These are phyloP conservation scores for Eucalyptus sideroxylon DNA, from an alignment of 345 rosid genomes.

Conservation along the genomic window DNA sequence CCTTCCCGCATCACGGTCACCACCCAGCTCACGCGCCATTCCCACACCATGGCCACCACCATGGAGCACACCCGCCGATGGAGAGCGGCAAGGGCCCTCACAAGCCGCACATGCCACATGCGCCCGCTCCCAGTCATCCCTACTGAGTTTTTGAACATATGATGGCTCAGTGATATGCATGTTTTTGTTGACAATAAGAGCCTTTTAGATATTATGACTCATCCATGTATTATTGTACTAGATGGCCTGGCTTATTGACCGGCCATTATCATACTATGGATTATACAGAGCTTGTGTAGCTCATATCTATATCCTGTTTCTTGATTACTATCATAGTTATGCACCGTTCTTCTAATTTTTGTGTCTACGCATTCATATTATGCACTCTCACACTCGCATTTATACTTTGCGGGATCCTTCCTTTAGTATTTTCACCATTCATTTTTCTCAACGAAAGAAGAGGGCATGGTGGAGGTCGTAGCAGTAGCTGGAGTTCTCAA, in stretches of 20 bases:
- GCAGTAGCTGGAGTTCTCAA: not conserved
- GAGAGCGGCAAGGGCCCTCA: not conserved
- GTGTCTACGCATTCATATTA: not conserved
- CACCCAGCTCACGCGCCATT: not conserved
- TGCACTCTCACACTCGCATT: not conserved
- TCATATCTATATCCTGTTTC: not conserved
- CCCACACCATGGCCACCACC: not conserved
- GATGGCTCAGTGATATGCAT: not conserved
- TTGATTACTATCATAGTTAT: not conserved
- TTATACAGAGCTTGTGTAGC: not conserved
- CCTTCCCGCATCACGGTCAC: not conserved
- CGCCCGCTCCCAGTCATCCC: not conserved
- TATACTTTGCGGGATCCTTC: not conserved
- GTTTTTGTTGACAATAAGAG: not conserved
- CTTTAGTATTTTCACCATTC: not conserved
- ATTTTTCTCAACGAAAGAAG: not conserved
- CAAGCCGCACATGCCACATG: too few relatives aligned
- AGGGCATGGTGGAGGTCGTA: not conserved
- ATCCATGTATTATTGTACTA: not conserved
- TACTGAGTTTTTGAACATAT: not conserved
- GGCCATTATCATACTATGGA: not conserved
- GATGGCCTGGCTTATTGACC: not conserved
- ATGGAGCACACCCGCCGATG: not conserved
- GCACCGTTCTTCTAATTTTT: not conserved
- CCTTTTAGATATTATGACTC: not conserved